Evolutionary conservation across 2,329 filamentous ascomycete species (phyloP).

Genomic region (Aspergillus aculeatus): DNA sequence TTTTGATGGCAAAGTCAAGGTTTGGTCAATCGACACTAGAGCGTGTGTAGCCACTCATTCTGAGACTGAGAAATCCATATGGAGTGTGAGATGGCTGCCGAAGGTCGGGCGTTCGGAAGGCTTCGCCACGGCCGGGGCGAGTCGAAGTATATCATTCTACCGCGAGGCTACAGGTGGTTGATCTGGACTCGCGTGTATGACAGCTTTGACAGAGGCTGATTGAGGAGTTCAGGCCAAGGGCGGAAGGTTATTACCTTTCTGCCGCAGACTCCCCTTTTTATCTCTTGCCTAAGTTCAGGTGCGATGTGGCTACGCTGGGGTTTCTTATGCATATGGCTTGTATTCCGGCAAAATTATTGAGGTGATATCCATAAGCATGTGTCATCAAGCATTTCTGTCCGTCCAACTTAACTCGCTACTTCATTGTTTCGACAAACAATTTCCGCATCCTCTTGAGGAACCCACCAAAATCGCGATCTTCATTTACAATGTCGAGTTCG

Average conservation of each 20-base stretch:
- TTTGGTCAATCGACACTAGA: conserved; percentile 85
- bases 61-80: conserved; percentile 81
- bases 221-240: background rate
- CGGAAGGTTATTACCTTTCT: background rate
- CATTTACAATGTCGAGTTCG: conserved; percentile 58
- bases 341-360: background rate
- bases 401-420: conserved; percentile 29
- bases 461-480: conserved; percentile 58
- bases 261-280: background rate
- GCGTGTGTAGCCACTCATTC: conserved; percentile 90
- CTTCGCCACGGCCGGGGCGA: conserved; percentile 79
- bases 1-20: conserved; percentile 91
- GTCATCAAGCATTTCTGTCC: conserved; percentile 8
- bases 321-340: background rate
- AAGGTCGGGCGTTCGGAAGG: conserved; percentile 61
- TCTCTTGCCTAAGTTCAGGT: background rate
- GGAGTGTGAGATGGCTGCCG: conserved; percentile 81
- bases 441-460: conserved; percentile 65
- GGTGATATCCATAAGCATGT: background rate
- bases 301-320: background rate
- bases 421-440: conserved; percentile 57
- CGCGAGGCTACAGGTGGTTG: conserved; percentile 73
- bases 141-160: conserved; percentile 75
- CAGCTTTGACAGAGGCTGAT: too few species aligned
- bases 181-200: conserved; percentile 12